Percentiles rank a stretch among this genome's conserved stretches.
phyloP scores from a whole-genome alignment of 192 early-diverging fungal species.

The Spinellus fusiger region DNA sequence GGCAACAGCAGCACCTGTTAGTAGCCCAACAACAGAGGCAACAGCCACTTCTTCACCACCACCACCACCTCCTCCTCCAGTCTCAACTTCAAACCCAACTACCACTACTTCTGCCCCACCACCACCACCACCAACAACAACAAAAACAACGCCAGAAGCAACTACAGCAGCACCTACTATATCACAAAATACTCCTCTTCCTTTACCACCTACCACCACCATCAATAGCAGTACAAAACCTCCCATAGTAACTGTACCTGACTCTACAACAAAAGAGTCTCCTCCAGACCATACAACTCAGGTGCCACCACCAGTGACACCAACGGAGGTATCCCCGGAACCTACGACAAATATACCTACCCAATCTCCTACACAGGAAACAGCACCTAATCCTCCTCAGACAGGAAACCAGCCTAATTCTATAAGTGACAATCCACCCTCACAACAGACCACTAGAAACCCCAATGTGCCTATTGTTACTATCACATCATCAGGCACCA shows the following conservation, averaged over 20 bases:
- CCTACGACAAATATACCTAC: background rate
- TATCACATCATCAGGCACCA: background rate
- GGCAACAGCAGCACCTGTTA: too few relatives aligned
- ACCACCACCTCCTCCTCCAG: background rate
- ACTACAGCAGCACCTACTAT: background rate
- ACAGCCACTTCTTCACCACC: background rate
- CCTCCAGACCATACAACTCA: too few relatives aligned
- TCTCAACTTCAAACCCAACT: background rate
- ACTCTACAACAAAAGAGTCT: too few relatives aligned
- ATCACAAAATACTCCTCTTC: background rate
- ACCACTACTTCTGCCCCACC: background rate
- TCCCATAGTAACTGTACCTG: too few relatives aligned
- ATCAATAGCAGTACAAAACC: too few relatives aligned
- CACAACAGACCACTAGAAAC: background rate
- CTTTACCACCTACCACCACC: too few relatives aligned
- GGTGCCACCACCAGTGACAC: too few relatives aligned
- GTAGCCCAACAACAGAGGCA: background rate
- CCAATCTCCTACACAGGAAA: background rate
- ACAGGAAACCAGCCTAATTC: too few relatives aligned
- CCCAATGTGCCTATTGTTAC: background rate
- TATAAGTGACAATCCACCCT: too few relatives aligned
- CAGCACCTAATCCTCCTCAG: background rate
- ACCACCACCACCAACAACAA: background rate
- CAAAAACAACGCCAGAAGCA: background rate
- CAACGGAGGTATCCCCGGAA: too few relatives aligned